A percentile compares a stretch with the other conserved stretches of the same genome.
phyloP scores from a whole-genome alignment of 2,329 filamentous ascomycete species.

The Xylariaceae sp. region DNA sequence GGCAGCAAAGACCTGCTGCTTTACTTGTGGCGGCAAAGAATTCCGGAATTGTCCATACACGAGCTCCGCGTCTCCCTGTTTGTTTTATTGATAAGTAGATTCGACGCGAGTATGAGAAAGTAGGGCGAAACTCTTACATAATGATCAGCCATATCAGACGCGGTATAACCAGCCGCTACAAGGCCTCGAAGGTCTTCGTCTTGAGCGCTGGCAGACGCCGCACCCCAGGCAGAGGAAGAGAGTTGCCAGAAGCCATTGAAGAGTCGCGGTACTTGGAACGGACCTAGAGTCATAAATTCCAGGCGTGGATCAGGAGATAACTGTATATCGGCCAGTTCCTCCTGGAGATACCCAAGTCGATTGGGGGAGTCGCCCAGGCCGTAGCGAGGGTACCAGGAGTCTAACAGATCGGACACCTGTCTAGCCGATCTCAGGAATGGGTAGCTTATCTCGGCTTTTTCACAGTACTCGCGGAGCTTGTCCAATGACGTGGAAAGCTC shows the following conservation, averaged over 20 bases:
- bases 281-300: constrained; percentile 21
- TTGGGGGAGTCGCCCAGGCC: neutral
- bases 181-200: constrained; percentile 24
- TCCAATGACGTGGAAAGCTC: constrained; percentile 20
- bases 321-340: no score
- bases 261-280: constrained; percentile 22
- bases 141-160: constrained; percentile 34
- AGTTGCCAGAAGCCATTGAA: constrained; percentile 30
- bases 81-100: neutral
- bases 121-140: constrained; percentile 25
- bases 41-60: constrained; percentile 30
- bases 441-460: constrained; percentile 15
- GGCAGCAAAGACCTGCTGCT: constrained; percentile 26
- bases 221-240: constrained; percentile 28
- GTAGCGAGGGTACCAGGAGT: constrained; percentile 22
- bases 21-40: constrained; percentile 19
- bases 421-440: constrained; percentile 27
- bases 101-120: neutral
- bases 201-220: constrained; percentile 23
- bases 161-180: constrained; percentile 23
- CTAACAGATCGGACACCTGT: constrained; percentile 29
- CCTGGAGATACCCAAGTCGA: no score
- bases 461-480: constrained; percentile 24
- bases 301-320: no score
- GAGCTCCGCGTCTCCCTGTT: constrained; percentile 33